Evolutionary conservation across 2,329 filamentous ascomycete genomes (phyloP), one percentile per base, ranked within the genome.

Genomic region (Albifimbria verrucaria): DNA sequence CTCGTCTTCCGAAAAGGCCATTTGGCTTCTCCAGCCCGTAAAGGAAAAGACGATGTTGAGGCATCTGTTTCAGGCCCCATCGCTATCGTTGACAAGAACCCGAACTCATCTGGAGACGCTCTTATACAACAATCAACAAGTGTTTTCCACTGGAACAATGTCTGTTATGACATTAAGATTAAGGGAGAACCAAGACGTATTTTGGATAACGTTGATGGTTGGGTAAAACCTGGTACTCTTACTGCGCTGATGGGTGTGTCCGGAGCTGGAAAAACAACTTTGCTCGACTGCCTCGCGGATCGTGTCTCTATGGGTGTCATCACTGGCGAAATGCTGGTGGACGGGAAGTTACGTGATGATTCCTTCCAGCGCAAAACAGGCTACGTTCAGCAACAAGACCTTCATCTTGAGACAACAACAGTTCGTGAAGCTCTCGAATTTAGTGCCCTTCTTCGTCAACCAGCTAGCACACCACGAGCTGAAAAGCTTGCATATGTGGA

Each of bases 141-240:
- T 10, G 55, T 88, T 52, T 90, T 90, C 72, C 84, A 87, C 60
- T 90, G 87, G 88, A 77, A 82, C 55, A 77, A 88, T 54, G 83
- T 90, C 2, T 88, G 84, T 69, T 91, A 90, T 62, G 86, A 90
- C 55, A 88, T 91, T 66, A 83, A 84, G 62, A 87, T 90, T 67
- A 71, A 70, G 51, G 88, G 88, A 61, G 81, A 88, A 57, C 70
- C 75, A 1, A 77, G 87, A 28, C 79, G 85, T 10, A 85, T 92
- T 62, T 72, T 90, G 22, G 83, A 90, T 55, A 74, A 88, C 49
- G 85, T 90, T 2, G 84, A 89, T 61, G 87, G 88, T 11, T 90
- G 86, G 85, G 86, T 90, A 50, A 88, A 89, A 67, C 87, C 87
- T 1, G 87, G 87, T 49, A 89, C 86, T 17, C 71, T 89, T 15